Base-by-base conservation (phyloP, 495 filamentous ascomycete genomes). In the Cercophora samala region DNA sequence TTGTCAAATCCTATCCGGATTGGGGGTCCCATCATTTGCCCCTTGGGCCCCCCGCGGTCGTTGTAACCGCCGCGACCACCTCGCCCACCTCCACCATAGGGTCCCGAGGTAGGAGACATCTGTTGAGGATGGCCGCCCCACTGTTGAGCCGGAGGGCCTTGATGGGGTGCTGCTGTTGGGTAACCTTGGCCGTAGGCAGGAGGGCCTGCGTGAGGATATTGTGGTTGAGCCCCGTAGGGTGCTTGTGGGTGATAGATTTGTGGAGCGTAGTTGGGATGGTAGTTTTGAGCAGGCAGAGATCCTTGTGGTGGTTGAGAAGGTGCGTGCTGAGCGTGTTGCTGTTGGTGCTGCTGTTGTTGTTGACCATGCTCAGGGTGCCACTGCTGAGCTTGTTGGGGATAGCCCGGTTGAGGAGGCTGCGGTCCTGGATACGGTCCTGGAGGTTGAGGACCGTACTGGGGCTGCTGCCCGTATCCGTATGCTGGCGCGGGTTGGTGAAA, bases 1-100 rank as follows among this genome's bases (percentile, higher is more conserved):
- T 75, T 71, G 52, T 87, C 85, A 74, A 85, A 84, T 3, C 85
- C 84, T 78, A 87, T 85, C 29, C 81, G 82, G 67, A 88, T 82
- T 0, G 85, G 85, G 42, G 85, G 83, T 1, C 82, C 85, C 82
- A 89, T 85, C 64, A 87, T 74, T 56, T 82, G 78, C 18, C 81
- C 78, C 67, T 82, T 83, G 62, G 75, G 72, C 2, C 73, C 77
- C 24, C 76, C 73, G 63, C 84, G 82, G 23, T 81, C 80, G 70
- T 80, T 80, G 70, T 84, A 78, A 11, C 82, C 82, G 66, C 82
- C 81, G 60, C 87, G 78, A 29, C 84, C 77, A 62, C 83, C 84
- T 70, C 85, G 78, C 19, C 83, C 79, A 29, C 83, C 82, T 72
- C 81, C 79, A 24, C 81, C 83, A 69, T 81, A 80, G 22, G 69